Evolutionary conservation across 2,329 filamentous ascomycete species (phyloP).

Genomic region (Rugonectria rugulosa): DNA sequence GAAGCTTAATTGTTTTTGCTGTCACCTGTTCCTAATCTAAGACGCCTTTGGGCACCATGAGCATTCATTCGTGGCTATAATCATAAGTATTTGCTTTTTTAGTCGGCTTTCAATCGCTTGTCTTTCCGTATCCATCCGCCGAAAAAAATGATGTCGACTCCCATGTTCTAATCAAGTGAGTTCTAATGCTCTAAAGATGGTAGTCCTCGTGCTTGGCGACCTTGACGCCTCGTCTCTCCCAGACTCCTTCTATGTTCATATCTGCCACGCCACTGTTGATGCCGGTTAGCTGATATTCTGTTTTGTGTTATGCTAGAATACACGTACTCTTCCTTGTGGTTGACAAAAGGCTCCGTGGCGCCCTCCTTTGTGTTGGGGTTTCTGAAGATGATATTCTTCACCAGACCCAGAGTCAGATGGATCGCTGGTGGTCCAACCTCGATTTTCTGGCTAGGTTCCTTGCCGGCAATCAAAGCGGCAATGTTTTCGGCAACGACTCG

Average conservation of each 20-base stretch:
- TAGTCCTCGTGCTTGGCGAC: conserved; percentile 31
- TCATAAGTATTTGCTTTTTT: too few species aligned
- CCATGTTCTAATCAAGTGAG: not conserved
- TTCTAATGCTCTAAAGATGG: conserved; percentile 25
- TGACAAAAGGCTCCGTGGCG: conserved; percentile 28
- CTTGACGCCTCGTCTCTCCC: conserved; percentile 34
- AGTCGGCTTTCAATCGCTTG: too few species aligned
- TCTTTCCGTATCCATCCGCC: not conserved
- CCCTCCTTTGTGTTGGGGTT: conserved; percentile 31
- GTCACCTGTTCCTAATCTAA: too few species aligned
- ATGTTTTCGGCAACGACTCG: conserved; percentile 35
- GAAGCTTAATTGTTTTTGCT: too few species aligned
- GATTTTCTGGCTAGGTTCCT: conserved; percentile 19
- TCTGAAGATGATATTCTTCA: conserved; percentile 38
- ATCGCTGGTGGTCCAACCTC: conserved; percentile 32
- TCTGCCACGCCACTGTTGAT: conserved; percentile 26
- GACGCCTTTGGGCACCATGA: too few species aligned
- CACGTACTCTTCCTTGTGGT: conserved; percentile 35
- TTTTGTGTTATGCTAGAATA: not conserved
- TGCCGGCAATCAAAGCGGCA: conserved; percentile 28
- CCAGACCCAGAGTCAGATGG: conserved; percentile 33
- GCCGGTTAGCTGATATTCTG: rapidly evolving
- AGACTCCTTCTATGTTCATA: conserved; percentile 32
- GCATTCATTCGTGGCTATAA: too few species aligned
- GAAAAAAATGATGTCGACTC: not conserved